Evolutionary conservation across 352 stramenopile species (phyloP), one percentile per base, ranked within the genome.

Genomic region (Pythium utonaiense): DNA sequence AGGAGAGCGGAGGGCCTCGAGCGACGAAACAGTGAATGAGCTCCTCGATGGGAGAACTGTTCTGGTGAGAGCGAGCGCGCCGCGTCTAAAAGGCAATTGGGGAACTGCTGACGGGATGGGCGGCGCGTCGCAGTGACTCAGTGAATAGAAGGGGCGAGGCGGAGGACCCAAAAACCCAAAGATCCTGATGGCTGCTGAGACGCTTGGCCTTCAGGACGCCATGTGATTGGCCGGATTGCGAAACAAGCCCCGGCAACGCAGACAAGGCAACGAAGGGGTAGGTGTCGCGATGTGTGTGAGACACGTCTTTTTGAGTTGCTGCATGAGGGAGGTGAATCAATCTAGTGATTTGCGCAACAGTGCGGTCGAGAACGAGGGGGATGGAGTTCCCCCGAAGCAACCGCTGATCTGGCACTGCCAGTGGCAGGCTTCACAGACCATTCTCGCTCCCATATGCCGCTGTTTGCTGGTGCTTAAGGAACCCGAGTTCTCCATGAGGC

Each of bases 151-250:
- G 48, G 24, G 42, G 14, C 42, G 42, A 16, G 8, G 31, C n/a
- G n/a, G 16, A 52, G 13, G 24, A 54, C 59, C 59, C 59, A 66
- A 66, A 66, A 66, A 66, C 50, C 59, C 59, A 66, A 13, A 25
- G 6, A 30, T 49, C 22, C 30, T 63, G 47, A 63, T 50, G 58
- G 52, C 49, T 58, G 59, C 41, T 56, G 59, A 66, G 59, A 66
- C 59, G 50, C 31, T 49, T 27, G 5, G 22, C n/a, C 7, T 10
- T 45, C 34, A 58, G 17, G 3, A 24, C 24, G 25, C 60, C 3
- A 40, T 13, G 12, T 62, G 44, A 67, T 67, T 67, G 60, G 60
- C 22, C 21, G n/a, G 30, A 54, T 40, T 48, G 10, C 28, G 22
- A 24, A 58, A 44, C 36, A 44, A 58, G 49, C 59, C 59, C 41